Base-by-base conservation (phyloP, 352 stramenopile species). In the Pythium oligandrum region DNA sequence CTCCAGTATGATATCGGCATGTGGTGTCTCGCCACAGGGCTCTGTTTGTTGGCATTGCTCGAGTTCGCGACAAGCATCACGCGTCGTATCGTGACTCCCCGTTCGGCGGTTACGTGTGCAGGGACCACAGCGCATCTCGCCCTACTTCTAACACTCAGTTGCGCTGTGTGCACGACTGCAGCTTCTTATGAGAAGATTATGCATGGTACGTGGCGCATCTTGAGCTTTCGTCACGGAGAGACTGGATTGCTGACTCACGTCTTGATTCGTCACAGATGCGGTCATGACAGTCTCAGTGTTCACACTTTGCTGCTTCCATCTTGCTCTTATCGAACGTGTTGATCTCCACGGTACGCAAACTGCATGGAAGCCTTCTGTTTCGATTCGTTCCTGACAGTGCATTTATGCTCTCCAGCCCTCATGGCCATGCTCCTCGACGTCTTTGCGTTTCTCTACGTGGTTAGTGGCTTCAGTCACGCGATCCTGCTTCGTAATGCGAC, bases 401-500 rank as follows among this genome's bases (percentile, higher is more conserved):
- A 12, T 30, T 38, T 54, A 11, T 44, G 2, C 54, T 36, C 35
- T 5, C 37, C 6, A 8, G 9, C 51, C 12, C 5, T 51, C 32
- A 51, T 47, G 4, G 34, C 48, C 42, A 53, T 86, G 42, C 53
- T 88, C 42, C 55, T 88, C 38, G 75, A 86, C 57, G 44, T 86
- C 40, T 73, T 86, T 44, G 74, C 76, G 26, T 45, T 86, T 12
- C 36, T 70, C 33, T 89, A 83, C 64, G 72, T 91, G 42, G 66
- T 82, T 32, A 74, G 57, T 47, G 78, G 78, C 33, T 79, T 91
- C 37, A 70, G 64, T 48, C 68, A 88, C 51, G 80, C 74, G 3
- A 75, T 91, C 40, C 61, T 88, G 37, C 49, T 88, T 33, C 72
- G 78, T 4, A 75, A 78, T 43, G 74, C 63, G 34, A 64, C 71